These are phyloP conservation scores for Globisporangium heterothallicum DNA, from an alignment of 352 stramenopile species.

Conservation along the genomic window DNA sequence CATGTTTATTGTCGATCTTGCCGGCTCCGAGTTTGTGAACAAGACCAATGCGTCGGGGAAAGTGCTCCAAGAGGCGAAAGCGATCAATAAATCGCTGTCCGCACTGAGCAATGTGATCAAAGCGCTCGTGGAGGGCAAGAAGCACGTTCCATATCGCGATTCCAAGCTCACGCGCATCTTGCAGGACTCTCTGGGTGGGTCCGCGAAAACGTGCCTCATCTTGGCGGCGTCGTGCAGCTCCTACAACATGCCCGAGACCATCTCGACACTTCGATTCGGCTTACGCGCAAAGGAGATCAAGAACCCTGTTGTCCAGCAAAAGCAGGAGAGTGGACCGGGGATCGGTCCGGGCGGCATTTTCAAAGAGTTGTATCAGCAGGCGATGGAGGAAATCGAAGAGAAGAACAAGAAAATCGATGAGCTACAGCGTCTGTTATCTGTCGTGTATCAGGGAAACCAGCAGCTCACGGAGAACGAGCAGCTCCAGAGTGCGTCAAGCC, in stretches of 20 bases:
- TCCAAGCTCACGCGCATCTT: slow-evolving; percentile 83
- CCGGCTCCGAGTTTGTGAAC: slow-evolving; percentile 78
- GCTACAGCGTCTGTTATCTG: slow-evolving; percentile 39
- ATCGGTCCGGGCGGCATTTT: slow-evolving; percentile 31
- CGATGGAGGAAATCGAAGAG: slow-evolving; percentile 58
- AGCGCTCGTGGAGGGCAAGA: slow-evolving; percentile 67
- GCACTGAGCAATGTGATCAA: slow-evolving; percentile 86
- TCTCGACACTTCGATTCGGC: slow-evolving; percentile 71
- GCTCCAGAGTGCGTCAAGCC: slow-evolving; percentile 8
- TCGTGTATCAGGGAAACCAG: slow-evolving; percentile 30
- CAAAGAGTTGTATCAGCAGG: slow-evolving; percentile 66
- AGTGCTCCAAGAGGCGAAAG: slow-evolving; percentile 78
- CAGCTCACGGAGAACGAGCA: slow-evolving; percentile 7
- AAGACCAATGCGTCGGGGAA: slow-evolving; percentile 79
- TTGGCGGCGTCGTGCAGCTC: slow-evolving; percentile 86
- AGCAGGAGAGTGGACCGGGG: slow-evolving; percentile 24
- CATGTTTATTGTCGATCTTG: slow-evolving; percentile 84
- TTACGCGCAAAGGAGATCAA: slow-evolving; percentile 79
- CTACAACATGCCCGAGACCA: slow-evolving; percentile 78
- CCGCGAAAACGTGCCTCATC: slow-evolving; percentile 94
- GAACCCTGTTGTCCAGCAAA: slow-evolving; percentile 47
- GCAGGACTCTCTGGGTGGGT: slow-evolving; percentile 88
- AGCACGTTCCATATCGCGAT: slow-evolving; percentile 73
- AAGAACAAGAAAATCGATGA: slow-evolving; percentile 71
- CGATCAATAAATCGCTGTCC: slow-evolving; percentile 84